Percentiles rank a stretch among this genome's conserved stretches.
Evolutionary conservation across 1,284 basidiomycete genomes (phyloP).

Genomic region (Leccinum insolens): DNA sequence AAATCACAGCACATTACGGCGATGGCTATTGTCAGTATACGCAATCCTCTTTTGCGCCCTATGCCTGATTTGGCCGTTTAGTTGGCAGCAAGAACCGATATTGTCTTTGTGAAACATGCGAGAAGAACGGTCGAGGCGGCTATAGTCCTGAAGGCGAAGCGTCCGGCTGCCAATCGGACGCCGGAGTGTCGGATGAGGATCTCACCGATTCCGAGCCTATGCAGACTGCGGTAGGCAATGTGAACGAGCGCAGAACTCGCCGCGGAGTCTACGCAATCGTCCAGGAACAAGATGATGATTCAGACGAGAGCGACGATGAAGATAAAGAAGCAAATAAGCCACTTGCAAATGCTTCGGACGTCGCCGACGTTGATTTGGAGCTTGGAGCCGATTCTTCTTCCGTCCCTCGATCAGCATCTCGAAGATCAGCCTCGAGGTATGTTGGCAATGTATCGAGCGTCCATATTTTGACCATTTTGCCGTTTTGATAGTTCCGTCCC

Average conservation of each 20-base stretch:
- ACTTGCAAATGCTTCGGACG: conserved; percentile 46
- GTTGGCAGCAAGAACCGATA: conserved; percentile 86
- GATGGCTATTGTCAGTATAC: conserved; percentile 75
- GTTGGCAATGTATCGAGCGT: conserved; percentile 17
- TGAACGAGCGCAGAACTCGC: conserved; percentile 76
- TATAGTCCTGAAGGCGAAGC: conserved; percentile 65
- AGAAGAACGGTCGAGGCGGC: conserved; percentile 73
- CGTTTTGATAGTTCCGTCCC: conserved; percentile 28
- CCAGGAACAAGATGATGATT: conserved; percentile 56
- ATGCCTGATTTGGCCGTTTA: conserved; percentile 35
- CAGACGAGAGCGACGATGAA: conserved; percentile 54
- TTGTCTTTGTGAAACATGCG: conserved; percentile 91
- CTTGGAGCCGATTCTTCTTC: conserved; percentile 45
- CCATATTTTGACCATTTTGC: conserved; percentile 17
- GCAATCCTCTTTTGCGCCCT: conserved; percentile 7
- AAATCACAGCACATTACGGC: conserved; percentile 85
- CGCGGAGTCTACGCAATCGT: conserved; percentile 76
- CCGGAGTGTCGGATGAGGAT: conserved; percentile 48
- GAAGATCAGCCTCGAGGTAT: conserved; percentile 33
- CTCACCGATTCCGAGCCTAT: conserved; percentile 40
- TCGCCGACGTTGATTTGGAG: conserved; percentile 55
- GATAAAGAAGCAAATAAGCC: conserved; percentile 50
- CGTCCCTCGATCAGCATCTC: conserved; percentile 25
- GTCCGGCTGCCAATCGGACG: conserved; percentile 47
- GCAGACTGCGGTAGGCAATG: conserved; percentile 44